phyloP scores from a whole-genome alignment of 2,329 filamentous ascomycete species.

The Fusarium sterilihyphosum region DNA sequence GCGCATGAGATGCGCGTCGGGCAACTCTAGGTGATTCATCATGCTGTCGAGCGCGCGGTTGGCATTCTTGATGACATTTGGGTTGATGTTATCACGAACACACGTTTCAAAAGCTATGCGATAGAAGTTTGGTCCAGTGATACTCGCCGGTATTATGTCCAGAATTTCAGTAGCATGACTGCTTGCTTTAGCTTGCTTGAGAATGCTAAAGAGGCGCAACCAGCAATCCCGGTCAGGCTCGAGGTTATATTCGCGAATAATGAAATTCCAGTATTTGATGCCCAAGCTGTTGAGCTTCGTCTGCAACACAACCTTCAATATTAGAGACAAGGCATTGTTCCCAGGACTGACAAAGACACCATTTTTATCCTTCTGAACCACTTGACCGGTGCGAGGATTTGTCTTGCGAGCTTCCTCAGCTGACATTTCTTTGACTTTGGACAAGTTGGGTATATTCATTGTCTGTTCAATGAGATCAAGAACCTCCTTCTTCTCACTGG shows the following conservation, averaged over 20 bases:
- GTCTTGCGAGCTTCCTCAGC: slow-evolving; percentile 4
- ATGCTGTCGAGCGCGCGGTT: slow-evolving; percentile 73
- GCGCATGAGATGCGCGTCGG: slow-evolving; percentile 62
- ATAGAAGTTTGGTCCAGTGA: slow-evolving; percentile 66
- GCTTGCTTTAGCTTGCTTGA: slow-evolving; percentile 74
- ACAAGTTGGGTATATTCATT: slow-evolving; percentile 74
- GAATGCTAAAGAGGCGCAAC: slow-evolving; percentile 72
- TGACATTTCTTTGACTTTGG: slow-evolving; percentile 40
- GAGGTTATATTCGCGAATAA: slow-evolving; percentile 71
- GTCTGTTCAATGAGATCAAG: slow-evolving; percentile 83
- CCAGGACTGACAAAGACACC: slow-evolving; percentile 56
- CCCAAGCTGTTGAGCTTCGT: slow-evolving; percentile 70
- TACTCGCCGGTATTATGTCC: slow-evolving; percentile 57
- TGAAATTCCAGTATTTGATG: slow-evolving; percentile 79
- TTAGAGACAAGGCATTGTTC: slow-evolving; percentile 71
- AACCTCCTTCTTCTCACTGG: slow-evolving; percentile 73
- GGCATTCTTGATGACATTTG: slow-evolving; percentile 72
- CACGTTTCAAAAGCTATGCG: slow-evolving; percentile 79
- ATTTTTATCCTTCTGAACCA: slow-evolving; percentile 22
- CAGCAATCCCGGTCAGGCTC: slow-evolving; percentile 78
- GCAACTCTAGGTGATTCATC: slow-evolving; percentile 51
- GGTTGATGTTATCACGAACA: slow-evolving; percentile 79
- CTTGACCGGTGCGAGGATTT: neutral
- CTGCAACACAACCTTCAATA: slow-evolving; percentile 71
- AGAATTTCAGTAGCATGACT: slow-evolving; percentile 69